Base-by-base conservation (phyloP, 1,284 basidiomycete species). In the Ganoderma multipileum region DNA sequence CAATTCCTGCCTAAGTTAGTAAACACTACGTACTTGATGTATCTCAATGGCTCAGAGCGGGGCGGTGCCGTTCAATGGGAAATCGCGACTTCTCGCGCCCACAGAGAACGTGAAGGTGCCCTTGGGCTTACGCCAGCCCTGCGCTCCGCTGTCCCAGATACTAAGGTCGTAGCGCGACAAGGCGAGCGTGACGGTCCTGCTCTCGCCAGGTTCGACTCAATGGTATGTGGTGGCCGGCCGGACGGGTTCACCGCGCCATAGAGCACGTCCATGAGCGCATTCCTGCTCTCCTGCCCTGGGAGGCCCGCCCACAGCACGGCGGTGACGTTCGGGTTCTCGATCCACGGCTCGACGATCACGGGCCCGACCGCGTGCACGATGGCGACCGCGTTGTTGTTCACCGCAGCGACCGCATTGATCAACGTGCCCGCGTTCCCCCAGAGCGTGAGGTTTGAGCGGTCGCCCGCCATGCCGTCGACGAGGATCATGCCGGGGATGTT, bases 181-280 rank as follows among this genome's bases (percentile, higher is more conserved):
- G 36, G 79, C 77, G 62, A 87, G 75, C 54, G 71, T 75, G 28
- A 84, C 81, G 2, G 60, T 74, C 74, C 79, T 76, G 42, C 65
- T 81, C 74, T 83, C 73, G 20, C 81, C 81, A 6, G 79, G 76
- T 42, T 76, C 65, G 23, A 85, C 62, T 92, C 93, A 75, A 95
- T 95, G 1, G 94, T 94, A 80, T 94, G 95, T 1, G 94, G 92
- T 41, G 96, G 81, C 47, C 90, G n/a, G 86, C 6, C 89, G 95
- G 26, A 88, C 89, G 0, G 95, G 94, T 92, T 95, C 77, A 86
- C 88, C n/a, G 80, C 83, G 7, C 90, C 91, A 74, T 89, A 94
- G 1, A 94, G 81, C 12, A 94, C 85, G 75, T 95, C 93, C 1
- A 87, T 85, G 33, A 96, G 82, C 0, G 90, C 81, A 76, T 94